Evolutionary conservation across 108 stramenopile genomes (phyloP), one percentile per base, ranked within the genome.

Genomic region (Skeletonema menzelii): DNA sequence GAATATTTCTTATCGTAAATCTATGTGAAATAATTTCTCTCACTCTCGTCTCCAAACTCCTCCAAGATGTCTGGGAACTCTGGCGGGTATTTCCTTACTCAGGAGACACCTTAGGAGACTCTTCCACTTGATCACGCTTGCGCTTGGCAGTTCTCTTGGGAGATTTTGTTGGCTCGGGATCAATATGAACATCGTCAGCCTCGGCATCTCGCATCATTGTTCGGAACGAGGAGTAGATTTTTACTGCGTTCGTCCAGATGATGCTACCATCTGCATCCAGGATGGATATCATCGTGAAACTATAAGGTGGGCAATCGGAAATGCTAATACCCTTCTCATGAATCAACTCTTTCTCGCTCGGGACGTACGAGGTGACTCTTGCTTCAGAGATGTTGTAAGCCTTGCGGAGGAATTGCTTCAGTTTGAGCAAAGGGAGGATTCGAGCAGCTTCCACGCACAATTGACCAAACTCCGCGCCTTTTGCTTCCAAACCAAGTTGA

Each of bases 361-460:
- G 94, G 57, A 82, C 63, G 75, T 84, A 95, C 27, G 84, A 90
- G 30, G 85, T 60, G 40, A 87, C 82, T 27, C 91, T 82, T n/a
- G 87, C 69, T 61, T 91, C 88, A 61, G 75, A 84, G 49, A 92
- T 53, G 63, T 87, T 87, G 77, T 95, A 95, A 4, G 74, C 78
- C 35, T 85, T 72, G 15, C 87, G 83, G 6, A 95, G 82, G 42
- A 89, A 92, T 11, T 46, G 58, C 63, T 92, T 92, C 40, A 95
- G 72, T 19, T 89, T 85, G 44, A 95, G 79, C 32, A 95, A 72
- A 12, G 90, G 79, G 17, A 77, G 72, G 28, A 92, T 60, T 24
- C 79, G 78, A 17, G 76, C 80, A 31, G 88, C 88, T 59, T 83
- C 85, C 4, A 73, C 66, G 56, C 94, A 95, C 58, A 92, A 67